Percentiles rank a stretch among this genome's conserved stretches.
phyloP scores from a whole-genome alignment of 306 rosid genomes.

The Casuarina equisetifolia region DNA sequence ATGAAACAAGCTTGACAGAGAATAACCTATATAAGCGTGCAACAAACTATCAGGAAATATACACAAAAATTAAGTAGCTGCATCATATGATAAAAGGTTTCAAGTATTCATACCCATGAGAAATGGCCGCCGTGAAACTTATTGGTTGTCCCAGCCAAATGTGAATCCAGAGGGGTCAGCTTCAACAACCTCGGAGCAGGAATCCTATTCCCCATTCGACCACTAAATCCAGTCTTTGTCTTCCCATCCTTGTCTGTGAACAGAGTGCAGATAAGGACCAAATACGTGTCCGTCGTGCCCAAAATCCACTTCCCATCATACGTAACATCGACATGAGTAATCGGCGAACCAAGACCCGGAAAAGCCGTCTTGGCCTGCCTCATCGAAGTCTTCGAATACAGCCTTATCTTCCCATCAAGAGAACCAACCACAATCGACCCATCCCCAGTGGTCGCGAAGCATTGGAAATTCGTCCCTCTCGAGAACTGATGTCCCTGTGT shows the following conservation, averaged over 20 bases:
- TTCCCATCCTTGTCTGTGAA: conserved; percentile 89
- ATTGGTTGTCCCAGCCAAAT: conserved; percentile 77
- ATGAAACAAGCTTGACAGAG: conserved; percentile 4
- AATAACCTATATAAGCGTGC: not conserved
- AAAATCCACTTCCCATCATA: conserved; percentile 90
- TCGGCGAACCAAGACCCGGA: conserved; percentile 82
- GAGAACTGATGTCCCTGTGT: conserved; percentile 88
- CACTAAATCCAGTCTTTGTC: conserved; percentile 81
- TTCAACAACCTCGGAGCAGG: conserved; percentile 88
- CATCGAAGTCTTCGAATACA: conserved; percentile 86
- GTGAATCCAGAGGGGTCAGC: conserved; percentile 85
- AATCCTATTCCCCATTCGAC: conserved; percentile 84
- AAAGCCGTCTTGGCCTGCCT: conserved; percentile 92
- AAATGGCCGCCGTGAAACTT: conserved; percentile 90
- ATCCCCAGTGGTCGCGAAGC: conserved; percentile 84
- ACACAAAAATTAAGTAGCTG: not conserved
- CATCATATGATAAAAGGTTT: not conserved
- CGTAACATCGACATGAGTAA: conserved; percentile 85
- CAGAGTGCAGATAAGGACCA: conserved; percentile 79
- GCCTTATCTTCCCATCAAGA: conserved; percentile 79
- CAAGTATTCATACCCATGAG: conserved; percentile 72
- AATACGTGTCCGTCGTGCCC: conserved; percentile 78
- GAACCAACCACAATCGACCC: conserved; percentile 93
- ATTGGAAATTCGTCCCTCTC: conserved; percentile 82
- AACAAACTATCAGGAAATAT: not conserved